Base-by-base conservation (phyloP, 176 grass and related monocot species). In the Oryza longistaminata region DNA sequence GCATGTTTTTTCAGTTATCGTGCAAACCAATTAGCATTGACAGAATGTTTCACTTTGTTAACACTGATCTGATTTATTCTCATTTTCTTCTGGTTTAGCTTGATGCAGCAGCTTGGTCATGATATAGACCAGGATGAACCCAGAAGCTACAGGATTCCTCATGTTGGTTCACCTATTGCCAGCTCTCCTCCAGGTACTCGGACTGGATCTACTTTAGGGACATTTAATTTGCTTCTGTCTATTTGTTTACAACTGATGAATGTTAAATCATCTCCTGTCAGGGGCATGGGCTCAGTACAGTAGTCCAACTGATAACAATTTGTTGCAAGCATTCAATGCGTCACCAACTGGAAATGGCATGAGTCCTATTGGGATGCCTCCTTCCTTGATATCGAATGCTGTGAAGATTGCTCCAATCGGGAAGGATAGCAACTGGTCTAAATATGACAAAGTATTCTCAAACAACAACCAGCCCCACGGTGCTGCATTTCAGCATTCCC, bases 141-240 rank as follows among this genome's bases (percentile, higher is more conserved):
- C 24, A 94, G 92, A 92, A 62, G 74, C 44, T 99, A 90, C 62
- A 86, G 86, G 55, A 75, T 88, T 89, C 29, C 70, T 70, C 90
- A 88, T 66, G 79, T 90, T 75, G 88, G 93, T 75, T 99, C 97
- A 66, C 93, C 93, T 88, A 80, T 99, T 64, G 81, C 88, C 61
- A 96, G 88, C 76, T 99, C 97, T 86, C 93, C 97, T 84, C 92
- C 97, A 77, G 97, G 97, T 99, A 92, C 35, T 66, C 71, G 6
- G 74, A 69, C 78, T 81, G 52, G 64, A 81, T 40, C 14, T 52
- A 79, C 24, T 66, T 86, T 49, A 29, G 34, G 27, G 17, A 66
- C 29, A 67, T 75, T 24, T 78, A 62, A 21, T 80, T 74, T 79
- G 25, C 11, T 71, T 9, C 13, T 31, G 27, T 74, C 24, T 13